phyloP scores from a whole-genome alignment of 2,329 filamentous ascomycete species.

The Colletotrichum sp. region DNA sequence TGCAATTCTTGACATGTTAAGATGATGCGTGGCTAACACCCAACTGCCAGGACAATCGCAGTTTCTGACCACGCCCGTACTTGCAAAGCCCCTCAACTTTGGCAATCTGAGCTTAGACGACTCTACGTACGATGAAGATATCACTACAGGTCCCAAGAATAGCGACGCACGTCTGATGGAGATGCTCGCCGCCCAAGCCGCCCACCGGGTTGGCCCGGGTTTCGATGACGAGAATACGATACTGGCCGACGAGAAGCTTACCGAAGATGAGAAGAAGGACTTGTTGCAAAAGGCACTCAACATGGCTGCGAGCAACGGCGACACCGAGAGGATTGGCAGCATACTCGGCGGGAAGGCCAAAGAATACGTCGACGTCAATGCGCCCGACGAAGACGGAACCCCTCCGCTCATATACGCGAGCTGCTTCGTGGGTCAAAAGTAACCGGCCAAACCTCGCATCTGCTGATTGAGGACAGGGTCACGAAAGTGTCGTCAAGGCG shows the following conservation, averaged over 20 bases:
- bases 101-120: constrained; percentile 83
- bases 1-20: neutral
- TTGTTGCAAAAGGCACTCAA: constrained; percentile 87
- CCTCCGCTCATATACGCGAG: constrained; percentile 97
- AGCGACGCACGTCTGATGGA: constrained; percentile 90
- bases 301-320: constrained; percentile 96
- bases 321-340: constrained; percentile 79
- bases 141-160: constrained; percentile 64
- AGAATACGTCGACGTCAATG: constrained; percentile 82
- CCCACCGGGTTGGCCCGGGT: constrained; percentile 74
- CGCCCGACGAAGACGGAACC: constrained; percentile 91
- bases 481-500: constrained; percentile 84
- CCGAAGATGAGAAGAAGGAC: constrained; percentile 77
- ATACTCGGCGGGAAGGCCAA: constrained; percentile 78
- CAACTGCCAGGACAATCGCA: constrained; percentile 81
- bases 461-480: constrained; percentile 61
- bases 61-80: constrained; percentile 85
- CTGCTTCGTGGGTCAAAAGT: constrained; percentile 76
- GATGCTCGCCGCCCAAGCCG: constrained; percentile 95
- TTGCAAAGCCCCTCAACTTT: constrained; percentile 85
- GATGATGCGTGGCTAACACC: neutral
- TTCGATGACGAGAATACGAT: constrained; percentile 84
- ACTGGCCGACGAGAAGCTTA: constrained; percentile 74
- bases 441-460: neutral
- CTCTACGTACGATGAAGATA: constrained; percentile 68